These are phyloP conservation scores for Niveomyces coronatus DNA, from an alignment of 2,329 filamentous ascomycete genomes.

Conservation along the genomic window DNA sequence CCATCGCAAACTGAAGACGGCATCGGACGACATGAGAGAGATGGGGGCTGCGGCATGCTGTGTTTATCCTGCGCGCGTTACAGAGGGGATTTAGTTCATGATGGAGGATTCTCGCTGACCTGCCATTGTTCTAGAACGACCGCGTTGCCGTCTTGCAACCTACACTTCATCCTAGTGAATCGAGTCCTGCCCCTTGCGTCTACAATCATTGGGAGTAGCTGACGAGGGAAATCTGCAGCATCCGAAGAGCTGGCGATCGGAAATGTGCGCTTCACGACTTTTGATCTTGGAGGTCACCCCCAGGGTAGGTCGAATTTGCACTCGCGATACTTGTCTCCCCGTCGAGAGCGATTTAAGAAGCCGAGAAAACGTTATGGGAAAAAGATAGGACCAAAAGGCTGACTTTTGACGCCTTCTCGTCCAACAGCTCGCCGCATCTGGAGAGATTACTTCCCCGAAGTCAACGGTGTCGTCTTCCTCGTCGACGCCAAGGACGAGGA, in stretches of 20 bases:
- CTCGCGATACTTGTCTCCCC: too few relatives aligned
- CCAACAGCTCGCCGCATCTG: slow-evolving; percentile 72
- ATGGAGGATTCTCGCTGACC: slow-evolving; percentile 17
- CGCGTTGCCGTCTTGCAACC: slow-evolving; percentile 84
- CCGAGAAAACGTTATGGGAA: too few relatives aligned
- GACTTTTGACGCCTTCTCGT: slow-evolving; percentile 7
- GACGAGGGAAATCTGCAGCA: slow-evolving; percentile 34
- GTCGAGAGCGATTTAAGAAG: too few relatives aligned
- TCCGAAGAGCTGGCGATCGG: slow-evolving; percentile 89
- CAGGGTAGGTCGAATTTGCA: slow-evolving; percentile 72
- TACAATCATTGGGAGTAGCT: not conserved
- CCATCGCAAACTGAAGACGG: not conserved
- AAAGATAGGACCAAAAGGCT: too few relatives aligned
- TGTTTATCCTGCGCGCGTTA: too few relatives aligned
- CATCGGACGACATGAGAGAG: not conserved
- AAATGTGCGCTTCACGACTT: slow-evolving; percentile 89
- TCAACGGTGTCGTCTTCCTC: slow-evolving; percentile 93
- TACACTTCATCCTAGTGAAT: slow-evolving; percentile 81
- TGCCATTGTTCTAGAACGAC: slow-evolving; percentile 56
- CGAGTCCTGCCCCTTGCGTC: not conserved
- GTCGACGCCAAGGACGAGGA: slow-evolving; percentile 97
- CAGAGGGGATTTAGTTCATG: not conserved
- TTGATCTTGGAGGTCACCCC: slow-evolving; percentile 87
- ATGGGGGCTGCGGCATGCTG: not conserved
- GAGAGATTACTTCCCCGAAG: slow-evolving; percentile 96